A percentile compares a stretch with the other conserved stretches of the same genome.
Conservation (phyloP, 2,329 filamentous ascomycete species). For the Pyricularia grisea region DNA sequence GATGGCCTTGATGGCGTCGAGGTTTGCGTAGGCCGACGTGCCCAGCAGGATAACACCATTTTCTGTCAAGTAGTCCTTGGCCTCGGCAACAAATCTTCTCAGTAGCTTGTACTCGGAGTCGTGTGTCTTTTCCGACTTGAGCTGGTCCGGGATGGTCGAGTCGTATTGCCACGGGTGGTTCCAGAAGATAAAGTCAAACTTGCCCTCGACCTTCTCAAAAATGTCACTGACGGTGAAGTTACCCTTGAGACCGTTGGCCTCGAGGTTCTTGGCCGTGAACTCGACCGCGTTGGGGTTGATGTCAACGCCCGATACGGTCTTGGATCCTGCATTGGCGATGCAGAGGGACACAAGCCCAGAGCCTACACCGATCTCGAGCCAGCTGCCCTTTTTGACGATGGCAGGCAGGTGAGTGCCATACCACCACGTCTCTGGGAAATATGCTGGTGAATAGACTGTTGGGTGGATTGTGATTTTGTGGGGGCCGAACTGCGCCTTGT, state of each 20-base stretch:
- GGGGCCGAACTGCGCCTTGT: neutral
- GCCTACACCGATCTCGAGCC: slow-evolving; percentile 2
- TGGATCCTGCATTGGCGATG: neutral
- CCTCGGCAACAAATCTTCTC: neutral
- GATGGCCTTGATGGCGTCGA: neutral
- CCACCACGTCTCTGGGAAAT: slow-evolving; percentile 3
- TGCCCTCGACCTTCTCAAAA: neutral
- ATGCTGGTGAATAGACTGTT: slow-evolving; percentile 1
- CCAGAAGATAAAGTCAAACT: slow-evolving; percentile 4
- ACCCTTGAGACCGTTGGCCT: neutral
- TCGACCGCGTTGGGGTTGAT: slow-evolving; percentile 3
- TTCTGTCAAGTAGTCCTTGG: neutral
- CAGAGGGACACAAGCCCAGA: neutral
- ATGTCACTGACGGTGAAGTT: neutral
- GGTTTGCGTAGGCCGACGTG: neutral
- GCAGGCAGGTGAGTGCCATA: neutral
- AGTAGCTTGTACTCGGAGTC: slow-evolving; percentile 2
- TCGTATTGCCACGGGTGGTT: slow-evolving; percentile 3
- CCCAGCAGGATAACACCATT: slow-evolving; percentile 1
- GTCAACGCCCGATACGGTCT: neutral
- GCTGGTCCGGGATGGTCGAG: slow-evolving; percentile 1
- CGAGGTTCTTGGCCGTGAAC: neutral
- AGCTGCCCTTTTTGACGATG: slow-evolving; percentile 4
- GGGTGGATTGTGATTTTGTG: neutral
- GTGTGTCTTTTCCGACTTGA: slow-evolving; percentile 2